Base-by-base conservation (phyloP, 768 basidiomycete genomes). In the Suillus subaureus region DNA sequence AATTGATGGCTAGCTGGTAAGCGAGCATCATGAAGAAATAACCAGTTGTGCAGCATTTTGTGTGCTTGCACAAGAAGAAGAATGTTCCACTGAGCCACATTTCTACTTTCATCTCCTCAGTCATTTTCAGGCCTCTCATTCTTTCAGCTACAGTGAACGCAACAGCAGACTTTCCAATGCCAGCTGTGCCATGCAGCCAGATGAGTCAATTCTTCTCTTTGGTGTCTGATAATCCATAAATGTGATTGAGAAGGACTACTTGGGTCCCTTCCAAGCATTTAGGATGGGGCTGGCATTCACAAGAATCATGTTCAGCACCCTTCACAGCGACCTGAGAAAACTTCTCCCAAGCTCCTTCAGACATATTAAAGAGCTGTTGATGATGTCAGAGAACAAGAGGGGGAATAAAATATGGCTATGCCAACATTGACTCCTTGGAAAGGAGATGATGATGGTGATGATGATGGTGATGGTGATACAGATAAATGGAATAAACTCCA, bases 91-190 rank as follows among this genome's bases (percentile, higher is more conserved):
- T 26, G 8, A 51, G 51, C 15, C 51, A 26, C 51, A 26, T 51
- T 51, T 51, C 51, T 18, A 28, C 26, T 51, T 51, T 51, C 26
- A 31, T 55, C 18, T 31, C 31, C 18, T 55, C 2, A 6, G 31
- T 31, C 31, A 55, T 31, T 33, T 31, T 55, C 31, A 31, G 31
- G 16, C 31, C 16, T 55, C 54, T 33, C 54, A 55, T 55, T 9
- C 16, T 55, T 11, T 55, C 54, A 33, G 54, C 54, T 55, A 55
- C 54, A 12, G 54, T 31, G 54, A 55, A 55, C 3, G 54, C 54
- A 33, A 55, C 54, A 33, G 54, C 54, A 33, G 54, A 55, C 11
- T 55, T 55, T 21, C 54, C 54, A 28, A 55, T 21, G 11, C 54
- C 54, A 5, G 54, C 54, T 21, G 54, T 55, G 11, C 54, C 54